Conservation (phyloP, 768 basidiomycete species). For the Inosperma sp. region DNA sequence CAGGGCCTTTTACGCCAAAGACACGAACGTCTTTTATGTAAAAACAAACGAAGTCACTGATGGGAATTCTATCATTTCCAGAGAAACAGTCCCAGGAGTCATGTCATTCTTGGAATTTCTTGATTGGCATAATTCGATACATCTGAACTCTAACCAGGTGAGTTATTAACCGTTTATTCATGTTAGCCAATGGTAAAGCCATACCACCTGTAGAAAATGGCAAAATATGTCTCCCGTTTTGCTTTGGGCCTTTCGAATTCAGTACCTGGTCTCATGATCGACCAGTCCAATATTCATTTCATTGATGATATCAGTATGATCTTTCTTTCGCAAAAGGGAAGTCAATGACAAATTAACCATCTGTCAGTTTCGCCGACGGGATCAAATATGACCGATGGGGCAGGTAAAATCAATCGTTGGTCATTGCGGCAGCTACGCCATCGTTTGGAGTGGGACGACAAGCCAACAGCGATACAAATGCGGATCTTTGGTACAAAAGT, state of each 20-base stretch:
- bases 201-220: slow-evolving; percentile 42
- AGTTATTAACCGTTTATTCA: slow-evolving; percentile 6
- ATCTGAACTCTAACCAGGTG: slow-evolving; percentile 49
- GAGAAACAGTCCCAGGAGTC: slow-evolving; percentile 21
- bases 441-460: slow-evolving; percentile 32
- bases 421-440: slow-evolving; percentile 32
- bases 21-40: slow-evolving; percentile 50
- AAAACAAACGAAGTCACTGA: slow-evolving; percentile 45
- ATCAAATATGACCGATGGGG: slow-evolving; percentile 55
- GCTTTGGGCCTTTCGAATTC: slow-evolving; percentile 62
- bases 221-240: slow-evolving; percentile 63
- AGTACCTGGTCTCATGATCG: slow-evolving; percentile 47
- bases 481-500: slow-evolving; percentile 49
- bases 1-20: slow-evolving; percentile 59
- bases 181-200: background rate
- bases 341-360: no score
- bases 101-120: slow-evolving; percentile 47
- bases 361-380: slow-evolving; percentile 28
- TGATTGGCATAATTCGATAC: slow-evolving; percentile 50
- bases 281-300: slow-evolving; percentile 31
- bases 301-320: slow-evolving; percentile 48
- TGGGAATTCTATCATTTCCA: slow-evolving; percentile 14
- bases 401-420: slow-evolving; percentile 42
- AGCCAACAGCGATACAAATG: slow-evolving; percentile 48
- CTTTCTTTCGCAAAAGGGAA: no score